Evolutionary conservation across 345 rosid species (phyloP).

Genomic region (Theobroma cacao): DNA sequence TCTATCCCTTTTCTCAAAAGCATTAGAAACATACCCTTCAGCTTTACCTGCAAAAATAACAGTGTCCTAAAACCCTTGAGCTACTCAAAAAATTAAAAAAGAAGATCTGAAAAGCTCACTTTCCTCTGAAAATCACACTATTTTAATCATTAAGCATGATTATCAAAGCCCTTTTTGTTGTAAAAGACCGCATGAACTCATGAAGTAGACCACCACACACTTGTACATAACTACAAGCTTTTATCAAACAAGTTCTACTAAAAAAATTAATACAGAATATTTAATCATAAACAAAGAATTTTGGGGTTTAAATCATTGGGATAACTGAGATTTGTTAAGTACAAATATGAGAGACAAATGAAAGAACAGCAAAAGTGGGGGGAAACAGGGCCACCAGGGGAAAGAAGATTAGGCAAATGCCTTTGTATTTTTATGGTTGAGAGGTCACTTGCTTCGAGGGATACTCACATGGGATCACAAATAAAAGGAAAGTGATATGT

Average conservation of each 20-base stretch:
- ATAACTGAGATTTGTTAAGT: constrained; percentile 2
- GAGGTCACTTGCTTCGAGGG: constrained; percentile 46
- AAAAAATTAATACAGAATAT: background rate
- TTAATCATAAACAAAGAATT: background rate
- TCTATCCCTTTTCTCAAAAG: constrained; percentile 20
- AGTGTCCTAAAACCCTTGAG: constrained; percentile 8
- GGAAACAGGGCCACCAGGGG: constrained; percentile 21
- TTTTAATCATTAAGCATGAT: constrained; percentile 33
- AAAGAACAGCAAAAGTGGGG: too few relatives aligned
- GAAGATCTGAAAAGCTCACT: constrained; percentile 22
- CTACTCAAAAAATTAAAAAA: constrained; percentile 15
- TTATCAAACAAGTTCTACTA: background rate
- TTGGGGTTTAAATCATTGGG: background rate
- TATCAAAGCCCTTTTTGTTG: constrained; percentile 8
- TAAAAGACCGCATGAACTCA: constrained; percentile 21
- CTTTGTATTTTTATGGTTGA: constrained; percentile 31
- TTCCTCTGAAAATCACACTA: constrained; percentile 34
- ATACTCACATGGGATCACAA: constrained; percentile 64
- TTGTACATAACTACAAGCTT: constrained; percentile 19
- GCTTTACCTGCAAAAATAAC: constrained; percentile 28
- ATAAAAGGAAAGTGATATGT: constrained; percentile 34
- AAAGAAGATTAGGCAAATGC: constrained; percentile 22
- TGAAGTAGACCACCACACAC: constrained; percentile 6
- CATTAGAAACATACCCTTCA: constrained; percentile 13
- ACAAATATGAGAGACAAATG: background rate